Conservation (phyloP, 495 filamentous ascomycete species). For the Aspergillus panamensis region DNA sequence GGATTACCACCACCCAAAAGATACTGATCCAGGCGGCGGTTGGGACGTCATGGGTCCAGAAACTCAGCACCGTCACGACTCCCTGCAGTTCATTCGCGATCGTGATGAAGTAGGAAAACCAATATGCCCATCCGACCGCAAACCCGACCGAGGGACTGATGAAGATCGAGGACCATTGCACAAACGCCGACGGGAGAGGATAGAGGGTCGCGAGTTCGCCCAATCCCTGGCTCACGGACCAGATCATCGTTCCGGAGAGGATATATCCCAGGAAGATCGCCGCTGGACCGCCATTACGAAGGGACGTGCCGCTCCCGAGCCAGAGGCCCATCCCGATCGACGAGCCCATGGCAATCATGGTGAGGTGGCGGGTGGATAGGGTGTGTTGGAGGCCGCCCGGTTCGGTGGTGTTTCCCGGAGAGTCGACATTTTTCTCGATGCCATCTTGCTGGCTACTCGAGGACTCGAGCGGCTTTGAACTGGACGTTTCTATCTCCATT, state of each 20-base stretch:
- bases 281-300: conserved; percentile 27
- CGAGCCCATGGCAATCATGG: conserved; percentile 33
- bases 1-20: conserved; percentile 41
- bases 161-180: conserved; percentile 45
- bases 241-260: conserved; percentile 33
- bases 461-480: not conserved
- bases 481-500: not conserved
- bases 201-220: conserved; percentile 48
- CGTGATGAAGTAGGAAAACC: conserved; percentile 41
- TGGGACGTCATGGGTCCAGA: conserved; percentile 49
- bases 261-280: conserved; percentile 50
- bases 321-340: conserved; percentile 33
- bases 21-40: conserved; percentile 47
- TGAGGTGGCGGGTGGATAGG: conserved; percentile 32
- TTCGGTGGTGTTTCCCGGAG: conserved; percentile 10
- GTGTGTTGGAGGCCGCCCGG: conserved; percentile 28
- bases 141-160: conserved; percentile 47
- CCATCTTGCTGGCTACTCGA: conserved; percentile 6
- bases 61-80: conserved; percentile 56
- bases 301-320: conserved; percentile 26
- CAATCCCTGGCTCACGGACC: conserved; percentile 39
- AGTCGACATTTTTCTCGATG: conserved; percentile 10
- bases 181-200: conserved; percentile 54
- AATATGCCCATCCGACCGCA: conserved; percentile 52
- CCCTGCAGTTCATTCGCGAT: conserved; percentile 48